Base-by-base conservation (phyloP, 768 basidiomycete species). In the Austroboletus festivus region DNA sequence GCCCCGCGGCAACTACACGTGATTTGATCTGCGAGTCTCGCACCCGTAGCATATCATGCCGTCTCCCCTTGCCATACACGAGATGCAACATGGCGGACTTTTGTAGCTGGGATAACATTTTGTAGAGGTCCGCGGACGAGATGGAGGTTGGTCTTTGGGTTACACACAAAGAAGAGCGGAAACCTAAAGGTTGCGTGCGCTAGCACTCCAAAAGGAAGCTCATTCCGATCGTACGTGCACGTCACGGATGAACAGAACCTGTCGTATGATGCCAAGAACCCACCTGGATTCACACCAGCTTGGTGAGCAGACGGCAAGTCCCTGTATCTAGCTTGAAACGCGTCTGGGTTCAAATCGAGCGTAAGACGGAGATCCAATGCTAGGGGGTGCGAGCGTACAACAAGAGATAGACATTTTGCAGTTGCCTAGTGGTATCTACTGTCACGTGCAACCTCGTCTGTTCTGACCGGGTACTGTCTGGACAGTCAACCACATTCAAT, bases 101-200 rank as follows among this genome's bases (percentile, higher is more conserved):
- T 5, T n/a, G 12, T 12, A 10, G 51, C 51, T 31, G 46, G 58
- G 31, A 53, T 43, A 33, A 55, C 34, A 15, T 47, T 48, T 39
- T 39, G 30, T n/a, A 46, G 47, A 50, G 52, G 52, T 55, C 54
- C 64, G 55, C 58, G 58, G 53, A 55, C 15, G 51, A 56, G 35
- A 43, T 44, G 61, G 51, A 55, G 30, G 47, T 49, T 62, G 46
- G 48, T 47, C 45, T 39, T 45, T 45, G 55, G 39, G 41, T 55
- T 58, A 21, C 49, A 45, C 6, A 28, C 42, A 42, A 35, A 48
- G 48, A 42, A 12, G 28, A 28, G 28, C 28, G 28, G n/a, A n/a
- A n/a, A n/a, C 33, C 12, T 34, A 15, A 38, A 47, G 51, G 42
- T 55, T 19, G 47, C 31, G 45, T n/a, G 34, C 39, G 26, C 40